phyloP scores from a whole-genome alignment of 1,284 basidiomycete genomes.

The Puccinia triticina region DNA sequence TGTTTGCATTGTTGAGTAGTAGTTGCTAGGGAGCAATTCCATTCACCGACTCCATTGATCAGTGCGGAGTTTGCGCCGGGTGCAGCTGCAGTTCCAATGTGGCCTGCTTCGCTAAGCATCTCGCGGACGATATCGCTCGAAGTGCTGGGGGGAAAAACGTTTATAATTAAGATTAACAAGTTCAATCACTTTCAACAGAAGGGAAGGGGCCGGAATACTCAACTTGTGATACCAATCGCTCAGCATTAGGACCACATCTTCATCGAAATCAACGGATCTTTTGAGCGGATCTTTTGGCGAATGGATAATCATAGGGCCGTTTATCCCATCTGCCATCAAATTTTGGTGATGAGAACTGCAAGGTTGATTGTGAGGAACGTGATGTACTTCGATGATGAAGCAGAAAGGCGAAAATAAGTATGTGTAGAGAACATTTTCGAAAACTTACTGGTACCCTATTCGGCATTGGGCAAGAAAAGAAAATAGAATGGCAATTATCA shows the following conservation, averaged over 20 bases:
- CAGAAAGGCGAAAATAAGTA: not conserved
- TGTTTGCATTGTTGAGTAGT: constrained; percentile 21
- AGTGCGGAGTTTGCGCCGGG: constrained; percentile 63
- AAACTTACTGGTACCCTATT: constrained; percentile 47
- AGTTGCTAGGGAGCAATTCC: constrained; percentile 45
- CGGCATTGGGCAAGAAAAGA: too few species aligned
- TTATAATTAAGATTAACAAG: not conserved
- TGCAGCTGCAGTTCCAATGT: constrained; percentile 57
- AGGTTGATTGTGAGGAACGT: not conserved
- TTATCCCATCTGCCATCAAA: constrained; percentile 45
- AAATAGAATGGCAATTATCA: constrained; percentile 3
- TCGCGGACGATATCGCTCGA: constrained; percentile 38
- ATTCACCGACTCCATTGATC: constrained; percentile 64
- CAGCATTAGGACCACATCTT: constrained; percentile 60
- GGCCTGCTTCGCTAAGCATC: constrained; percentile 53
- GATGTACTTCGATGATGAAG: not conserved
- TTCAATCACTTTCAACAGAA: not conserved
- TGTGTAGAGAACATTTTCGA: not conserved
- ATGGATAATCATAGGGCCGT: constrained; percentile 57
- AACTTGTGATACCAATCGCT: constrained; percentile 63
- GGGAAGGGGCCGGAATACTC: not conserved
- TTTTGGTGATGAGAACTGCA: constrained; percentile 44
- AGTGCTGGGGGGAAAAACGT: constrained; percentile 51
- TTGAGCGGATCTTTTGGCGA: constrained; percentile 57
- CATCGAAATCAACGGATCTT: constrained; percentile 58